Base-by-base conservation (phyloP, 805 yeast species). In the Cyberlindnera petersonii region DNA sequence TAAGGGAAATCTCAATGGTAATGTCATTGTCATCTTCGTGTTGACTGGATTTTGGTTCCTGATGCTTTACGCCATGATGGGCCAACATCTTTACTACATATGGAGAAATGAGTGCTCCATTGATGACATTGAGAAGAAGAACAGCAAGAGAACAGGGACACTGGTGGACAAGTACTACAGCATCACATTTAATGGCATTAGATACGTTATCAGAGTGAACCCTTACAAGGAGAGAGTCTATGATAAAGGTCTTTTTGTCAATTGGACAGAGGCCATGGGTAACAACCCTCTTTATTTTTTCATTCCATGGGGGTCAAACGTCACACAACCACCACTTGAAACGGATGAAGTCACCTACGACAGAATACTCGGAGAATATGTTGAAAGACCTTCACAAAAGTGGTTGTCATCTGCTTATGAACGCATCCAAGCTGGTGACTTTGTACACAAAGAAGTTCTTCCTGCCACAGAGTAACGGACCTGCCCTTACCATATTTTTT, bases 61-160 rank as follows among this genome's bases (percentile, higher is more conserved):
- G 2, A 65, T 81, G 60, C 49, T 75, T 2, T 46, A 60, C 1
- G 66, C 71, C 0, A 59, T 82, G 35, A 48, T 69, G 3, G 48
- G 55, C 0, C 62, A 69, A 24, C 79, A 78, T 43, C 17, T 70
- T 3, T 49, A 59, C 31, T 77, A 75, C 50, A 63, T 82, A 17
- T 33, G 47, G 2, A 42, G 44, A 7, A 81, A 83, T 48, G 60
- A 68, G 42, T 74, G 86, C 1, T 71, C 87, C 0, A 52, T 86
- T 10, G 91, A 83, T 46, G 79, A 74, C 24, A 53, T 80, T 27
- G 60, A 68, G 13, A 45, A 63, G 23, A 63, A 62, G 29, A 54
- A 61, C 22, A 59, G 65, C 37, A 35, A 52, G 10, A 52, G 61
- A 31, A 37, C 26, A 4, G 44, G 40, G 24, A 42, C 31, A 16